A percentile compares a stretch with the other conserved stretches of the same genome.
phyloP scores from a whole-genome alignment of 345 rosid species.

The Noccaea caerulescens region DNA sequence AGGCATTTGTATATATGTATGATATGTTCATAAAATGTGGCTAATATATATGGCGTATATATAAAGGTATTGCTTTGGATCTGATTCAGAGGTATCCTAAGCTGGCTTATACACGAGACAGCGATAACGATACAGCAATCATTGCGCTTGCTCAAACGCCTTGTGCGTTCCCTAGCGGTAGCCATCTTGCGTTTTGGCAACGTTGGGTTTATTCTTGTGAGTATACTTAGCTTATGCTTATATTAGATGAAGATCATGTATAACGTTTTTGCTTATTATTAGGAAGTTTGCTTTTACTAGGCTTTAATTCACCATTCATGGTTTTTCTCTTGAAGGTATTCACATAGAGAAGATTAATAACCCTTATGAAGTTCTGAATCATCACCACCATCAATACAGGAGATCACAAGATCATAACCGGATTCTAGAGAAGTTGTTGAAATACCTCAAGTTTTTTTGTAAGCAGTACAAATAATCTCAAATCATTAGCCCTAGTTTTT shows the following conservation, averaged over 20 bases:
- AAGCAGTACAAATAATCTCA: conserved; percentile 31
- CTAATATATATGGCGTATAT: conserved; percentile 7
- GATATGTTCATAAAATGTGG: conserved; percentile 5
- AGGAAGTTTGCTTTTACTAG: not conserved
- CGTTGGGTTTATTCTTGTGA: conserved; percentile 61
- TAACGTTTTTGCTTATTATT: not conserved
- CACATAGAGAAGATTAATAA: conserved; percentile 32
- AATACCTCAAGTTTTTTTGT: conserved; percentile 38
- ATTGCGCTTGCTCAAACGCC: conserved; percentile 66
- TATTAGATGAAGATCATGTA: not conserved
- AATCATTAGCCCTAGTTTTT: not conserved
- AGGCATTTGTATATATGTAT: not conserved
- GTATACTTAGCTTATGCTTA: conserved; percentile 24
- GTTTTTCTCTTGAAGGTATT: conserved; percentile 26
- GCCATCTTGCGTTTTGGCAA: conserved; percentile 56
- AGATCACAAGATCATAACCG: conserved; percentile 17
- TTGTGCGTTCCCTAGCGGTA: conserved; percentile 68
- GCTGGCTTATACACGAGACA: conserved; percentile 58
- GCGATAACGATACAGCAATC: conserved; percentile 64
- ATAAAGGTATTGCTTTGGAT: conserved; percentile 67
- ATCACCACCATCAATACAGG: conserved; percentile 22
- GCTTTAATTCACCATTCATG: not conserved
- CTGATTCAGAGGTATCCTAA: conserved; percentile 51
- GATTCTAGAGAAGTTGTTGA: conserved; percentile 33
- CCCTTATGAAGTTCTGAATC: conserved; percentile 23